phyloP scores from a whole-genome alignment of 106 monocot genomes.

The Hemerocallis citrina region DNA sequence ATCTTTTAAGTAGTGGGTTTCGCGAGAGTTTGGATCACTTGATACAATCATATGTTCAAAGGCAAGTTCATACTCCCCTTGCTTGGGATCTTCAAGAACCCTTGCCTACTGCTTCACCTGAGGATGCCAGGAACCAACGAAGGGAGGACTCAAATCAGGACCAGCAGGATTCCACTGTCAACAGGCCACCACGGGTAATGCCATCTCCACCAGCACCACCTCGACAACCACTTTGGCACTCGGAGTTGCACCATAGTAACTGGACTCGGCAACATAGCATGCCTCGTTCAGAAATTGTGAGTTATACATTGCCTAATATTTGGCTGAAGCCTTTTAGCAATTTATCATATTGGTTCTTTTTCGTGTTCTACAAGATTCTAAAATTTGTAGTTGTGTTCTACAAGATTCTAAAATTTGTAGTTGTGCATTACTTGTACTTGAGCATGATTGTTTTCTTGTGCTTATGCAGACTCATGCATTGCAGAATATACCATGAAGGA shows the following conservation, averaged over 20 bases:
- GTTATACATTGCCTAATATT: conserved; percentile 3
- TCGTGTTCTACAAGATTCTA: neutral
- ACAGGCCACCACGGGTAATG: conserved; percentile 33
- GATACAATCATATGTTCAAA: conserved; percentile 79
- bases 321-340: neutral
- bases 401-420: too few relatives aligned
- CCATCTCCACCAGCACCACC: conserved; percentile 76
- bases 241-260: conserved; percentile 46
- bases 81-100: conserved; percentile 57
- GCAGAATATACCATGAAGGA: neutral
- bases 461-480: neutral
- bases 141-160: conserved; percentile 29
- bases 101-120: conserved; percentile 27
- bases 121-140: conserved; percentile 33
- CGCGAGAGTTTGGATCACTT: conserved; percentile 83
- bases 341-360: neutral
- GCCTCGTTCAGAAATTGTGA: conserved; percentile 67
- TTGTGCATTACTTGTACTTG: too few relatives aligned
- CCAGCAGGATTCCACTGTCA: conserved; percentile 21
- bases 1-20: conserved; percentile 88
- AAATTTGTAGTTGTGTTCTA: neutral
- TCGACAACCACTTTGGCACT: conserved; percentile 77
- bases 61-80: conserved; percentile 50
- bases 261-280: conserved; percentile 56
- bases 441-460: too few relatives aligned